A percentile compares a stretch with the other conserved stretches of the same genome.
Evolutionary conservation across 2,329 filamentous ascomycete species (phyloP).

Genomic region (Coniochaeta ligniaria): DNA sequence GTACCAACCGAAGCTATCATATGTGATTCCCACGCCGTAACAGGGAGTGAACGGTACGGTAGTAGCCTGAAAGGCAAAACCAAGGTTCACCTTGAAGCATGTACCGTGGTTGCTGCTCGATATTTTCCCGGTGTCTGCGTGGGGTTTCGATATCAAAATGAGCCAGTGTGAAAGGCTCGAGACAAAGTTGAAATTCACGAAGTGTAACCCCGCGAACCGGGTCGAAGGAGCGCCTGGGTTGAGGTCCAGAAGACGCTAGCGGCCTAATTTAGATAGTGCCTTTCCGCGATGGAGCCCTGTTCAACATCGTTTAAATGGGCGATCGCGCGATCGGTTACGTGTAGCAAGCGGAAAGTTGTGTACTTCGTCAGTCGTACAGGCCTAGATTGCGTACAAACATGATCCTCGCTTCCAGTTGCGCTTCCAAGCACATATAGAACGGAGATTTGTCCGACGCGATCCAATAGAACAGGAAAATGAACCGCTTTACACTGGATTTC

Average conservation of each 20-base stretch:
- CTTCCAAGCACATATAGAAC: neutral
- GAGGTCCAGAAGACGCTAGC: neutral
- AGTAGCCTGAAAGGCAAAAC: neutral
- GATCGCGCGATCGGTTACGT: neutral
- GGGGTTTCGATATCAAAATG: constrained; percentile 1
- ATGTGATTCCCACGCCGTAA: neutral
- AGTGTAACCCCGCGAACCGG: neutral
- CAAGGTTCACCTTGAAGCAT: neutral
- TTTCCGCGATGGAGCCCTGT: neutral
- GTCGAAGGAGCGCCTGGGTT: neutral
- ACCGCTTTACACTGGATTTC: too few species aligned
- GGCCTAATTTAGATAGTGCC: neutral
- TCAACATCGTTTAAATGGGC: neutral
- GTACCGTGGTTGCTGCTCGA: neutral
- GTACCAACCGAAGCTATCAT: neutral
- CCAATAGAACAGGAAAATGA: too few species aligned
- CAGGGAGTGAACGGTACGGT: neutral
- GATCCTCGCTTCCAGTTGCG: neutral
- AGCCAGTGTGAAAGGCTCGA: neutral
- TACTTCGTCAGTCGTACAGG: neutral
- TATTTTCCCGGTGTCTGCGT: neutral
- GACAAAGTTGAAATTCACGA: neutral
- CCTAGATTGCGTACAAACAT: neutral
- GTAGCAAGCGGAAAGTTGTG: neutral
- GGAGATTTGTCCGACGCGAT: too few species aligned